These are phyloP conservation scores for Arabidopsis arenosa DNA, from an alignment of 345 rosid genomes.

Conservation along the genomic window DNA sequence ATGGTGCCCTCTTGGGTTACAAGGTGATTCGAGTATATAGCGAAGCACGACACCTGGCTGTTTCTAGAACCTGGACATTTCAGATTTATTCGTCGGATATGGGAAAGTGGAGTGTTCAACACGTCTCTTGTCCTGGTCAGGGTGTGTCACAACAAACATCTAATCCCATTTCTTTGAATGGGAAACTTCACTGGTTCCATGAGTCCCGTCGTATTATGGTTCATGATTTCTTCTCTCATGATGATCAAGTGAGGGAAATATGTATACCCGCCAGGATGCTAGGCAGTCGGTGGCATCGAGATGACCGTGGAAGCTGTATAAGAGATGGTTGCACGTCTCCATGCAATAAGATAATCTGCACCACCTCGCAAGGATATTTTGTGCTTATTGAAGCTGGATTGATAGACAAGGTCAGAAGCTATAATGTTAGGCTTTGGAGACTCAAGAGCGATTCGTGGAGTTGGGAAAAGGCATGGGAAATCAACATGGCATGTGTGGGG, in stretches of 20 bases:
- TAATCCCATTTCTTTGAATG: not conserved
- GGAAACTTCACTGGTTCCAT: not conserved
- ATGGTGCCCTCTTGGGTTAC: conserved; percentile 6
- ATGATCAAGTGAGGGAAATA: not conserved
- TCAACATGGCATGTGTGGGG: not conserved
- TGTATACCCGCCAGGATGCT: not conserved
- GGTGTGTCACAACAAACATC: not conserved
- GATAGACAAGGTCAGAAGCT: not conserved
- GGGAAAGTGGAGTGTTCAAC: not conserved
- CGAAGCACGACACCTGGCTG: not conserved
- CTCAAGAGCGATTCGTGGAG: not conserved
- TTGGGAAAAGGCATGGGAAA: conserved; percentile 1
- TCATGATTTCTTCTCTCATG: conserved; percentile 9
- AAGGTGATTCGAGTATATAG: not conserved
- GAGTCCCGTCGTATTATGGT: not conserved
- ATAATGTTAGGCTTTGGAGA: conserved; percentile 5
- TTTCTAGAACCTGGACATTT: not conserved
- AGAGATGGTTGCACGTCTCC: not conserved
- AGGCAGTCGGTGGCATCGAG: too few relatives aligned
- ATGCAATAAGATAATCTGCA: not conserved
- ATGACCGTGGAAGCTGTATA: too few relatives aligned
- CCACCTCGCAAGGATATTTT: conserved; percentile 1
- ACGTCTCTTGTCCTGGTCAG: not conserved
- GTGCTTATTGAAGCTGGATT: conserved; percentile 4
- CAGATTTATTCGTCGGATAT: not conserved